phyloP scores from a whole-genome alignment of 208 protist species.

The Naegleria gruberi region DNA sequence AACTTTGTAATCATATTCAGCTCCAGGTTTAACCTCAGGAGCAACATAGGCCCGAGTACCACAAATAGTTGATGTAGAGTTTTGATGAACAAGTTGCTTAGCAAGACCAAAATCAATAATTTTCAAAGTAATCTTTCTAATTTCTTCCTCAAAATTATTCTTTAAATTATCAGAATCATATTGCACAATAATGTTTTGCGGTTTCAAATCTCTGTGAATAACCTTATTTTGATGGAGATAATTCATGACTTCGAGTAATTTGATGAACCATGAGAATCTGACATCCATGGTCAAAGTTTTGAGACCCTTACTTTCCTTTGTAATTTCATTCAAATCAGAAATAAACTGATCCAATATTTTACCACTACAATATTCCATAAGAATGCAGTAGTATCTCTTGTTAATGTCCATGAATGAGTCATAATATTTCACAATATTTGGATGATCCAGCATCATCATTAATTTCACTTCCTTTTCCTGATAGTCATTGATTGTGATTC shows the following conservation, averaged over 20 bases:
- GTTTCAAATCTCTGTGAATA: background rate
- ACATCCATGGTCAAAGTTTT: background rate
- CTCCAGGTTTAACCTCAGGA: conserved; percentile 48
- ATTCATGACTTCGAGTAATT: background rate
- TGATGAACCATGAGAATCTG: background rate
- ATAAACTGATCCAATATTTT: background rate
- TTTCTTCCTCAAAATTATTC: background rate
- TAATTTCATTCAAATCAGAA: background rate
- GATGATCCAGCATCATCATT: conserved; percentile 1
- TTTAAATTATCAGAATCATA: background rate
- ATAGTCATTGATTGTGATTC: background rate
- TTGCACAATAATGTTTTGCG: background rate
- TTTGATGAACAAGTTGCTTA: background rate
- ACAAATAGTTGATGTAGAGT: background rate
- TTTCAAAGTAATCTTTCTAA: background rate
- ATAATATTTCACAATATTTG: conserved; percentile 4
- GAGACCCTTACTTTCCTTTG: background rate
- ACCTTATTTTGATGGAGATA: background rate
- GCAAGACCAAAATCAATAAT: conserved; percentile 1
- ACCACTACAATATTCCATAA: background rate
- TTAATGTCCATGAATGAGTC: background rate
- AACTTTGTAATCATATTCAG: conserved; percentile 39
- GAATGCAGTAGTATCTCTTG: background rate
- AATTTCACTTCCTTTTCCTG: background rate
- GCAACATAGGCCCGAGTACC: conserved; percentile 24